Evolutionary conservation across 805 yeast genomes (phyloP), one percentile per base, ranked within the genome.

Genomic region (Zygoascus flipseniorum): DNA sequence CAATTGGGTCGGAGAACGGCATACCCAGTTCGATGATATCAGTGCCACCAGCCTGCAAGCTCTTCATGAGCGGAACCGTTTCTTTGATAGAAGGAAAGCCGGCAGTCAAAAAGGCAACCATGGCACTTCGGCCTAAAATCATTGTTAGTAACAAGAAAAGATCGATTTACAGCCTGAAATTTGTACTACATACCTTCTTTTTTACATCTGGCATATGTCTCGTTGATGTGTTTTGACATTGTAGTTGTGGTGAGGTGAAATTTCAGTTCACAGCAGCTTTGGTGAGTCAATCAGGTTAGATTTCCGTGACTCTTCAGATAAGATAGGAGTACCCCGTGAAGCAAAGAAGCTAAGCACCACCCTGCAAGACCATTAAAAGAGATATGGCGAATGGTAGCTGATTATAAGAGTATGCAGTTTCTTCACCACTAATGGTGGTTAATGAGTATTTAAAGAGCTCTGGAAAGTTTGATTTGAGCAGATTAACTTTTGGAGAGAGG

Each of bases 1-100:
- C 99, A 68, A 93, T 89, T 41, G 99, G 99, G 68, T 93, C 99
- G 20, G 96, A 85, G 69, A 93, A 93, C 48, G 99, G 99, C 67
- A 93, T 73, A 57, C 99, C 99, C 47, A 93, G 73, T 72, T 93
- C 99, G 61, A 93, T 88, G 57, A 93, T 79, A 66, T 93, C 98
- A 41, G 86, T 95, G 54, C 99, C 99, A 60, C 96, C 97, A 31
- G 80, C 86, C 73, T 93, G 98, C 73, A 93, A 80, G 20, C 93
- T 92, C 67, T 83, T 79, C 68, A 93, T 68, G 58, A 90, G 80
- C 8, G 95, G 95, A 49, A 93, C 75, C 1, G 99, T 90, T 58
- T 86, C 96, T 52, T 84, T 95, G 52, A 86, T 71, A 16, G 89
- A 77, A 51, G 99, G 99, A 72, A 75, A 89, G 18, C 97, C 99